phyloP scores from a whole-genome alignment of 257 asterid species.

The Gardenia jasminoides region DNA sequence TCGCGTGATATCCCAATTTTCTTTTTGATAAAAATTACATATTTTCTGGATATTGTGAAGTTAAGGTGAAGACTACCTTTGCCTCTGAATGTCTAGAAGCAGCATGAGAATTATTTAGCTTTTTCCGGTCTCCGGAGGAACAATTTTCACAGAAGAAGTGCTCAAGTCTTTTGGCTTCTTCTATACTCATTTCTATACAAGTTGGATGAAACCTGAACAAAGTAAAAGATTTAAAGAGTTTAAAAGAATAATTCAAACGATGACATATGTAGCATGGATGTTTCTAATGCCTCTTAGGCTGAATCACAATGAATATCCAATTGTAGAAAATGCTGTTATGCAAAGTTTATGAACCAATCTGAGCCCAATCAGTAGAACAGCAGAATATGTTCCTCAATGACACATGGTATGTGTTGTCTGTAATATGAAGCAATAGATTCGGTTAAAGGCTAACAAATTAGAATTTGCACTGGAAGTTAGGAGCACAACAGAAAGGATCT shows the following conservation, averaged over 20 bases:
- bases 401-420: too few relatives aligned
- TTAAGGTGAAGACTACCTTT: constrained; percentile 49
- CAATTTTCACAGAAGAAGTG: constrained; percentile 76
- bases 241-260: not conserved
- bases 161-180: constrained; percentile 70
- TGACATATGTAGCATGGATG: not conserved
- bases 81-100: constrained; percentile 55
- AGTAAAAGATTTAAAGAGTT: constrained; percentile 14
- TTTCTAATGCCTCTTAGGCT: not conserved
- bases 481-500: too few relatives aligned
- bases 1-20: not conserved
- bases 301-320: constrained; percentile 1
- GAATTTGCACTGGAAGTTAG: not conserved
- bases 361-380: not conserved
- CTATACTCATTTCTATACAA: constrained; percentile 69
- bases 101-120: constrained; percentile 50
- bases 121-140: constrained; percentile 66
- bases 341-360: not conserved
- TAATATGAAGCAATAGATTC: not conserved
- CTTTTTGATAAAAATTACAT: not conserved
- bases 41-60: not conserved
- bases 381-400: not conserved
- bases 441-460: not conserved
- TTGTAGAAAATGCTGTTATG: not conserved
- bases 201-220: constrained; percentile 81